Percentiles rank a stretch among this genome's conserved stretches.
Evolutionary conservation across 2,329 filamentous ascomycete species (phyloP).

Genomic region (Alternaria rosae): DNA sequence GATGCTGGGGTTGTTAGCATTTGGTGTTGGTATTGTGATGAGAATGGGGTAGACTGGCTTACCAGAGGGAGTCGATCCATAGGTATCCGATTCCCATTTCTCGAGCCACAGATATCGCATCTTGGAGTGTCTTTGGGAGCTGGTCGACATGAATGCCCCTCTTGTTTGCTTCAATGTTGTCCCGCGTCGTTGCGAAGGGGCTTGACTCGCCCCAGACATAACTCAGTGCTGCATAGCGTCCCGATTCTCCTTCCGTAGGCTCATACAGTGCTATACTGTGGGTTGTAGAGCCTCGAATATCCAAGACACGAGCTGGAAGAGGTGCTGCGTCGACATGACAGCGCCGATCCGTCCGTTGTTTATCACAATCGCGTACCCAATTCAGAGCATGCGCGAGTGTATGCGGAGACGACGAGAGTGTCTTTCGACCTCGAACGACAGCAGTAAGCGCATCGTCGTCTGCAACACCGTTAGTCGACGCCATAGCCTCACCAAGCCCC

Average conservation of each 20-base stretch:
- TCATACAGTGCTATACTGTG: neutral
- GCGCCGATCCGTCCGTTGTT: neutral
- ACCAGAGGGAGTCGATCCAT: constrained; percentile 3
- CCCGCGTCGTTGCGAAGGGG: neutral
- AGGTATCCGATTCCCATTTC: neutral
- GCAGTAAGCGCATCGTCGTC: neutral
- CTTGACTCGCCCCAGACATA: neutral
- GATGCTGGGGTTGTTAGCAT: neutral
- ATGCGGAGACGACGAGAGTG: neutral
- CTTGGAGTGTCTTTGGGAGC: neutral
- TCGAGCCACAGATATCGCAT: neutral
- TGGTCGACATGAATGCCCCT: neutral
- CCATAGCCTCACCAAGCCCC: neutral
- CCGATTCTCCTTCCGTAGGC: neutral
- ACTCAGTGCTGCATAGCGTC: neutral
- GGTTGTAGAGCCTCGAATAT: neutral
- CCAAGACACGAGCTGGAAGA: neutral
- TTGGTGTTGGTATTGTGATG: neutral
- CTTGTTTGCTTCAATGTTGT: neutral
- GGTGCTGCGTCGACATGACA: neutral
- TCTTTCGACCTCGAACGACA: neutral
- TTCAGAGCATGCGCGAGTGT: neutral
- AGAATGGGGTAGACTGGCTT: neutral
- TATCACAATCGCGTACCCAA: neutral
- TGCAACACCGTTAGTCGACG: neutral